Conservation (phyloP, 306 rosid genomes). For the Cucurbita ficifolia region DNA sequence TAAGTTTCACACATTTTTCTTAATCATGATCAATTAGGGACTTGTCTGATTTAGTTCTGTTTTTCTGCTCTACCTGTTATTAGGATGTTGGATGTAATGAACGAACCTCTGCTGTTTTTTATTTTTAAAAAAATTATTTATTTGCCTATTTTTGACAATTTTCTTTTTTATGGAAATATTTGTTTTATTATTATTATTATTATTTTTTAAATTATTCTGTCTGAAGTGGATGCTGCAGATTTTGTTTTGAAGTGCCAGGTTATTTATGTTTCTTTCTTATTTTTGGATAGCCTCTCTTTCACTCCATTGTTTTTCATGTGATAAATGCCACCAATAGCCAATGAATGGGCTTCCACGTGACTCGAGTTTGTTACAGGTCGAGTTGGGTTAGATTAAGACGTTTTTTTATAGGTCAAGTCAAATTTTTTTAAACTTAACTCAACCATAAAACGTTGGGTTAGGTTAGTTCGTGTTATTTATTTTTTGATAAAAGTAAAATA, state of each 20-base stretch:
- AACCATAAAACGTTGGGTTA: no score
- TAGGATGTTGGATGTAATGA: constrained; percentile 34
- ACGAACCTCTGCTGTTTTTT: neutral
- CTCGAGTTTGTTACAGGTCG: neutral
- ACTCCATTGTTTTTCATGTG: neutral
- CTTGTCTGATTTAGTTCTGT: constrained; percentile 40
- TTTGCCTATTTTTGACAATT: neutral
- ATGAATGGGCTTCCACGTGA: neutral
- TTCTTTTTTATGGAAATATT: neutral
- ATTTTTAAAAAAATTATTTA: neutral
- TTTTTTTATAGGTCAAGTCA: no score
- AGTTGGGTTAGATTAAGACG: no score
- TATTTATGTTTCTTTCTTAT: neutral
- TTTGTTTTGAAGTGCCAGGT: neutral
- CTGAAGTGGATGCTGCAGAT: no score
- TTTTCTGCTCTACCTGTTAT: constrained; percentile 19
- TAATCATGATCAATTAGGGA: constrained; percentile 26
- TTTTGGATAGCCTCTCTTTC: neutral
- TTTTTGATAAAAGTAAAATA: no score
- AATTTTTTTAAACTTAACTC: no score
- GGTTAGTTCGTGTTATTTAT: no score
- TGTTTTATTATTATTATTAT: neutral
- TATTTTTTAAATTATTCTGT: neutral
- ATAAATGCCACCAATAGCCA: neutral
- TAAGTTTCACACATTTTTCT: constrained; percentile 17